Conservation (phyloP, 2,329 filamentous ascomycete species). For the Talaromyces sp. region DNA sequence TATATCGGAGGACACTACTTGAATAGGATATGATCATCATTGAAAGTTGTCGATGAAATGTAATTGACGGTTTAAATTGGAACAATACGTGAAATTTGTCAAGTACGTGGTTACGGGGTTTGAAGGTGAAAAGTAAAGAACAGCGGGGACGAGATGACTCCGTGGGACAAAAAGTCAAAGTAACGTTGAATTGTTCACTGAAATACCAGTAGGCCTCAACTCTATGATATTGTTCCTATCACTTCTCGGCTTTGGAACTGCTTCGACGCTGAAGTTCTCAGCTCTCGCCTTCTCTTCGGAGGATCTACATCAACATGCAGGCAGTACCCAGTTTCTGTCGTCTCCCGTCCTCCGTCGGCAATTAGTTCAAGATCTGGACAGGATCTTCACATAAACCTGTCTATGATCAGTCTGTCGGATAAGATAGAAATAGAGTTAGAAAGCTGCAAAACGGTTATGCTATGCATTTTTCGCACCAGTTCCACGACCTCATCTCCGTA, state of each 20-base stretch:
- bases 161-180: constrained; percentile 2
- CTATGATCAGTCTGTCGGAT: not conserved
- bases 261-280: not conserved
- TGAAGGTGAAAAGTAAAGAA: not conserved
- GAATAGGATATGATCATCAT: not conserved
- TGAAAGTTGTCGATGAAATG: not conserved
- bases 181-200: not conserved
- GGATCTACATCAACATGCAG: constrained; percentile 6
- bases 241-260: not conserved
- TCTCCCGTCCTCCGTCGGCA: not conserved
- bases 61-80: not conserved
- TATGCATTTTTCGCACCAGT: not conserved
- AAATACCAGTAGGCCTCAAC: not conserved
- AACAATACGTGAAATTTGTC: not conserved
- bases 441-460: constrained; percentile 2
- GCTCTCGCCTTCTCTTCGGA: not conserved
- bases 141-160: constrained; percentile 2
- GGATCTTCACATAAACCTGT: not conserved
- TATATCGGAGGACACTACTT: not conserved
- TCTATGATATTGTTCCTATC: not conserved
- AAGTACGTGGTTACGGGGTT: not conserved
- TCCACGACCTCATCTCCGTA: not conserved
- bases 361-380: not conserved
- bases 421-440: not conserved
- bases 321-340: not conserved